These are phyloP conservation scores for Hordeum vulgare DNA, from an alignment of 176 grass and related monocot species.

Conservation along the genomic window DNA sequence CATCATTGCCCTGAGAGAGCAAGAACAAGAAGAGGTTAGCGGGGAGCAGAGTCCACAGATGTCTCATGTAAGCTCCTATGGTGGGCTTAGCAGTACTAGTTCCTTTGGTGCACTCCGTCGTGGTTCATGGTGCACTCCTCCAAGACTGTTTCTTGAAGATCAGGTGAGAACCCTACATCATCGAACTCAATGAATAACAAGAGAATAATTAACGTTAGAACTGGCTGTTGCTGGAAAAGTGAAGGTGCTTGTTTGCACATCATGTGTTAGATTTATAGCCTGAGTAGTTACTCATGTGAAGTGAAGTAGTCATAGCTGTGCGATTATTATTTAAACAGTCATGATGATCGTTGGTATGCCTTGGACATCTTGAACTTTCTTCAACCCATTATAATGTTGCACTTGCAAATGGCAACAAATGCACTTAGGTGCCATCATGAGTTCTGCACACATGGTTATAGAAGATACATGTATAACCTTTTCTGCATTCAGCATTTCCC, in stretches of 20 bases:
- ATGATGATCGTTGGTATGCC: not conserved
- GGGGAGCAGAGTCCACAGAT: conserved; percentile 92
- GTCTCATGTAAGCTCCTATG: conserved; percentile 91
- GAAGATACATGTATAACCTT: not conserved
- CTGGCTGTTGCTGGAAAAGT: not conserved
- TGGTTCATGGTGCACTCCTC: conserved; percentile 94
- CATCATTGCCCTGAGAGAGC: conserved; percentile 97
- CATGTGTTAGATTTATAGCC: not conserved
- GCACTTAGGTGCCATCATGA: not conserved
- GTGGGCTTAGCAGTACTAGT: conserved; percentile 94
- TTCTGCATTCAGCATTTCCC: not conserved
- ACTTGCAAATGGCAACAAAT: conserved; percentile 12
- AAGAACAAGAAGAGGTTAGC: conserved; percentile 74
- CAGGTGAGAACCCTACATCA: conserved; percentile 47
- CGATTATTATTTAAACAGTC: not conserved
- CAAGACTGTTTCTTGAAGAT: conserved; percentile 90
- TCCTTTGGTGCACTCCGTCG: conserved; percentile 78
- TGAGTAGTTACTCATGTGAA: not conserved
- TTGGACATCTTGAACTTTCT: not conserved
- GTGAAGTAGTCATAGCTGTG: not conserved
- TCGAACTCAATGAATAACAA: conserved; percentile 4
- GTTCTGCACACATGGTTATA: not conserved
- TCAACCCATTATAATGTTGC: not conserved
- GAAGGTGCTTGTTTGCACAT: not conserved
- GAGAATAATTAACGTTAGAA: not conserved